Evolutionary conservation across 2,329 filamentous ascomycete species (phyloP), one percentile per base, ranked within the genome.

Genomic region (Chlorencoelia australis): DNA sequence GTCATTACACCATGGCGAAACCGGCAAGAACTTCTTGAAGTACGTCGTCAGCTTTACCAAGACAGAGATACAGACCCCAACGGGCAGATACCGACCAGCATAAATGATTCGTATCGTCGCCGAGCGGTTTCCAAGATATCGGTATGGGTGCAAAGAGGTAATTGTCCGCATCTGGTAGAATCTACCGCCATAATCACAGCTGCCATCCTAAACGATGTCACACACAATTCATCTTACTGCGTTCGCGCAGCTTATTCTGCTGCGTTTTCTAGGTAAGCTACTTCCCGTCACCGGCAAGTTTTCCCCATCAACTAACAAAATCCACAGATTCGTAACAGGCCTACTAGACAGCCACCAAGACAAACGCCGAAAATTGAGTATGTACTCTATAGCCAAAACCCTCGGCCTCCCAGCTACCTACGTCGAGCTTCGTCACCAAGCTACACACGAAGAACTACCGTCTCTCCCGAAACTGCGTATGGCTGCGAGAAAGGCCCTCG

Each of bases 391-490:
- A 16, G 81, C 79, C 41, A 77, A 73, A 56, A 74, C 69, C 25
- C 73, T 85, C 39, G 76, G 73, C 0, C 61, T 87, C 39, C 81
- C 82, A 0, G 75, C 79, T 1, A 79, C 81, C 0, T 93, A 94
- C 59, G 86, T 95, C 36, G 87, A 94, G 64, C 67, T 93, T 40
- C 75, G 88, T 30, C 88, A 95, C 58, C 83, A 93, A 61, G 84
- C 83, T 28, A 93, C 87, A 26, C 88, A 96, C 58, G 84, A 93
- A 58, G 82, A 87, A 55, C 65, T 94, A 39, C 88, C 88, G 0
- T 78, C 79, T 1, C 65, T 94, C 35, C 68, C 73, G 8, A 77
- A 85, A 44, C 65, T 95, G 43, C 73, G 85, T 35, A 69, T 69
- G 22, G 82, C 82, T 2, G 75, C 81, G 1, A 63, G 68, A 44